Base-by-base conservation (phyloP, 1,284 basidiomycete species). In the Macrocystidia cucumis region DNA sequence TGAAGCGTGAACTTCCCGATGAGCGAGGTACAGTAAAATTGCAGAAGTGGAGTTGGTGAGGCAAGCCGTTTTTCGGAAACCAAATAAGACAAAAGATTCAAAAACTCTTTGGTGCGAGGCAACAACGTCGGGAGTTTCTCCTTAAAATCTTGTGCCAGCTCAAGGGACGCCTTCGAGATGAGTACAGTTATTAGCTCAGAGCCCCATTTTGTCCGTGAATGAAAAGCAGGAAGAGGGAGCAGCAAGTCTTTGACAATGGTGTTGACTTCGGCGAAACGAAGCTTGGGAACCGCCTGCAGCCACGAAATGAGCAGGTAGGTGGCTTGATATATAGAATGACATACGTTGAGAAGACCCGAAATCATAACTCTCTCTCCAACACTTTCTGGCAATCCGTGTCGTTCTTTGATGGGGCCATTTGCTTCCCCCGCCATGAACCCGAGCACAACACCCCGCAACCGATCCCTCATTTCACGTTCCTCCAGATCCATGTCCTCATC, bases 341-440 rank as follows among this genome's bases (percentile, higher is more conserved):
- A 24, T 41, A 82, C 78, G 58, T 57, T 57, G 35, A 72, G 48
- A 19, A 83, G 51, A 23, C 67, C 67, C 1, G 62, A 49, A 19
- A 74, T 57, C 0, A 81, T 54, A 8, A 66, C 50, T 1, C 61
- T 55, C 47, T 80, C 78, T 1, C 66, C 65, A 18, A 62, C 56
- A 35, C 57, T 65, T 5, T 58, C 65, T n/a, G 61, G 56, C 28
- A 56, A 53, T 4, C 67, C 65, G 45, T 72, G 59, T 26, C 63
- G 62, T 42, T 65, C 60, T 4, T 67, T 51, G 33, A 77, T 67
- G 5, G 59, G 58, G 13, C 55, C 55, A 43, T 65, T 71, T 14
- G 74, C 73, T 39, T 75, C 70, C 32, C 59, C 65, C 12, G 63
- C 61, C 34, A 83, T 54, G 54, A 81, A 83, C 5, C 62, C 60